Percentiles rank a stretch among this genome's conserved stretches.
phyloP scores from a whole-genome alignment of 805 yeast species.

The Metschnikowia cerradonensis region DNA sequence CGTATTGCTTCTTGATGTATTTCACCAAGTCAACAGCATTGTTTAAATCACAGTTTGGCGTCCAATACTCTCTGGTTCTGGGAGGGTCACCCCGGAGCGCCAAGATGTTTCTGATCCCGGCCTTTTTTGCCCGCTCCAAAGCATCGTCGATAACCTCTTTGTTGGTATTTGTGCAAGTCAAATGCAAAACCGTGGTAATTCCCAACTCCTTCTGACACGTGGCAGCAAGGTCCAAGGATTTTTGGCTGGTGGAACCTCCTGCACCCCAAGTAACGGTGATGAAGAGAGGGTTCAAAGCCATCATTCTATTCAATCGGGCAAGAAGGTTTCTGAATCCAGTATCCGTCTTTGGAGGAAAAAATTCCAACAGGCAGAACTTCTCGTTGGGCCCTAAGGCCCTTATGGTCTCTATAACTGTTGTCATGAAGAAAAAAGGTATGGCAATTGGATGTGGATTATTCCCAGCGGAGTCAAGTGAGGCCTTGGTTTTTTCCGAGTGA shows the following conservation, averaged over 20 bases:
- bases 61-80: conserved; percentile 63
- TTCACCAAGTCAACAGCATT: conserved; percentile 83
- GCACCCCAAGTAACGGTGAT: conserved; percentile 98
- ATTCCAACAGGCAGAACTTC: conserved; percentile 81
- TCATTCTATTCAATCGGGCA: conserved; percentile 86
- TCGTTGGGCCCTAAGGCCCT: conserved; percentile 45
- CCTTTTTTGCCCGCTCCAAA: conserved; percentile 58
- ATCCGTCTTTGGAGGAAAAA: conserved; percentile 96
- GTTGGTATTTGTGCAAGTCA: conserved; percentile 94
- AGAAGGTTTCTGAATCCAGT: conserved; percentile 78
- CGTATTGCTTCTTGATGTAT: conserved; percentile 68
- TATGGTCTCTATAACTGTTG: conserved; percentile 29
- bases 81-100: conserved; percentile 98
- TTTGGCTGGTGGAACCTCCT: conserved; percentile 88
- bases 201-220: conserved; percentile 71
- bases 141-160: conserved; percentile 75
- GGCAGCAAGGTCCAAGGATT: conserved; percentile 78
- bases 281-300: conserved; percentile 81
- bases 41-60: conserved; percentile 53
- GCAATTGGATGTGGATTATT: background rate
- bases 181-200: conserved; percentile 87
- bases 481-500: conserved; percentile 1
- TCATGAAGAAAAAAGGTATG: conserved; percentile 7
- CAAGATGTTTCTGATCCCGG: conserved; percentile 83
- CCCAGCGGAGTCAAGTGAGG: background rate